These are phyloP conservation scores for Malus fusca DNA, from an alignment of 306 rosid species.

Conservation along the genomic window DNA sequence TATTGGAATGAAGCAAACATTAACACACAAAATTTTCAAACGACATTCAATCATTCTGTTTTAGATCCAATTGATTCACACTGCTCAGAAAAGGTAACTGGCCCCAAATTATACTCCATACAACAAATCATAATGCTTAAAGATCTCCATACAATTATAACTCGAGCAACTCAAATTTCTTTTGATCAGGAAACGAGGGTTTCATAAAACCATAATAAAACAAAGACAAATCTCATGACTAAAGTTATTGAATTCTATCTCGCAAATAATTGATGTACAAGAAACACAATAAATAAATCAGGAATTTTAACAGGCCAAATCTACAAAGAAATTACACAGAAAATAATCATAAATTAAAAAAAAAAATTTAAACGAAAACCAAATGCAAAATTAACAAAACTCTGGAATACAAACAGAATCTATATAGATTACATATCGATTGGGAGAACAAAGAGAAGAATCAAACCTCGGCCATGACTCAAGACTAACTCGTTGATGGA, in stretches of 20 bases:
- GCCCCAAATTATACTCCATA: too few relatives aligned
- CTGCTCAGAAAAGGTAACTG: not conserved
- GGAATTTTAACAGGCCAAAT: not conserved
- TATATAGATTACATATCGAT: not conserved
- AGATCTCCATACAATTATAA: not conserved
- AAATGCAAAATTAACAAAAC: not conserved
- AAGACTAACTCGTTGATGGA: not conserved
- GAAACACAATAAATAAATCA: not conserved
- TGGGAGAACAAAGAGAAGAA: not conserved
- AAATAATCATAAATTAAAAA: not conserved
- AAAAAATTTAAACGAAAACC: not conserved
- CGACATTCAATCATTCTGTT: not conserved
- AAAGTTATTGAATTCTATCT: not conserved
- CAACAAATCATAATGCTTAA: not conserved
- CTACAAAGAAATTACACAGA: not conserved
- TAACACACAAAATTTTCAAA: not conserved
- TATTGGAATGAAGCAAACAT: not conserved
- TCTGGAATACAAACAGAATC: not conserved
- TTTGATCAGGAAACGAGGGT: not conserved
- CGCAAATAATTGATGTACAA: not conserved
- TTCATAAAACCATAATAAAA: too few relatives aligned
- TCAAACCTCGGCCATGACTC: slow-evolving; percentile 11
- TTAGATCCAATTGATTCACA: not conserved
- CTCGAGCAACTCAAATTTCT: not conserved
- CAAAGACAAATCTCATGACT: too few relatives aligned